phyloP scores from a whole-genome alignment of 495 filamentous ascomycete genomes.

The Aspergillus homomorphus region DNA sequence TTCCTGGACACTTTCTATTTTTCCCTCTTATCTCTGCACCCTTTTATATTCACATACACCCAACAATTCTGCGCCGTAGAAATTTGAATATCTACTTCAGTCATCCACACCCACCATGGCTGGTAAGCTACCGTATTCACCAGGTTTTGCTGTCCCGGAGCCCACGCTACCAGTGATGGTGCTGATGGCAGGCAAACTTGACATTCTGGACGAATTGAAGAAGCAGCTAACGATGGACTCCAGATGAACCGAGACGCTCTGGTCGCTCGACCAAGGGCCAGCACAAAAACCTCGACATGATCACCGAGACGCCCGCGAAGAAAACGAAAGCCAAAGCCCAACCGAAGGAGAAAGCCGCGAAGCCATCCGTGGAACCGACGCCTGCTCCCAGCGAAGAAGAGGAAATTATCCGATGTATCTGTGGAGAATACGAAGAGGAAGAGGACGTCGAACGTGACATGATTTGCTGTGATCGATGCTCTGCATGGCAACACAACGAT shows the following conservation, averaged over 20 bases:
- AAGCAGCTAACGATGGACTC: conserved; percentile 32
- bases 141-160: conserved; percentile 9
- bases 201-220: conserved; percentile 5
- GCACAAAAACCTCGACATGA: conserved; percentile 76
- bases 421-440: conserved; percentile 81
- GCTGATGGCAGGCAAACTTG: conserved; percentile 5
- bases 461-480: conserved; percentile 87
- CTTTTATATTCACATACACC: neutral
- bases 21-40: neutral
- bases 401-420: conserved; percentile 87
- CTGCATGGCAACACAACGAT: conserved; percentile 93
- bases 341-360: conserved; percentile 52
- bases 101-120: conserved; percentile 38
- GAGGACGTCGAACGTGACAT: conserved; percentile 77
- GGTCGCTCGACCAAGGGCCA: conserved; percentile 94
- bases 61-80: conserved; percentile 39
- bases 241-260: conserved; percentile 88
- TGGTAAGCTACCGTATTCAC: conserved; percentile 46
- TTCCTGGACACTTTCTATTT: conserved; percentile 11
- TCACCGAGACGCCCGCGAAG: conserved; percentile 58
- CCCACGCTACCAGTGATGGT: conserved; percentile 8
- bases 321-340: conserved; percentile 61
- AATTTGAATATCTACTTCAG: conserved; percentile 23
- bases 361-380: conserved; percentile 47
- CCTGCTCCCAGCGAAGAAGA: conserved; percentile 60